A percentile compares a stretch with the other conserved stretches of the same genome.
phyloP scores from a whole-genome alignment of 345 rosid genomes.

The Boechera retrofracta region DNA sequence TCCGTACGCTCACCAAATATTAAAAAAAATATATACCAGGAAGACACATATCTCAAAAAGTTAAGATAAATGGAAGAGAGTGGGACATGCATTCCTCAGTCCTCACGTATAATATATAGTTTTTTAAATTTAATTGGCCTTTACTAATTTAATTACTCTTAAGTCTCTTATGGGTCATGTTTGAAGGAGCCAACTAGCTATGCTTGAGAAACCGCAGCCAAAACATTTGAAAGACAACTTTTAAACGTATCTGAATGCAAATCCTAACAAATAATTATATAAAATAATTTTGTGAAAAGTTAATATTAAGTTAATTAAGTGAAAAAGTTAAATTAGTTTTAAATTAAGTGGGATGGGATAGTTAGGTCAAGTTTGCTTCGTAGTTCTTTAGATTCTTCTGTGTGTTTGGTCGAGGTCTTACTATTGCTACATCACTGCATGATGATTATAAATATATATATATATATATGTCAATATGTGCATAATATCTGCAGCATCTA shows the following conservation, averaged over 20 bases:
- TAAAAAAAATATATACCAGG: background rate
- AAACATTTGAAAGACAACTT: constrained; percentile 43
- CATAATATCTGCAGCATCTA: constrained; percentile 31
- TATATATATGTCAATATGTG: background rate
- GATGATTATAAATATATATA: constrained; percentile 13
- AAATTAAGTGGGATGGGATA: constrained; percentile 43
- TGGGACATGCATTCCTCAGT: constrained; percentile 30
- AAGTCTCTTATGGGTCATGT: constrained; percentile 44
- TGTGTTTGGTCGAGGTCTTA: constrained; percentile 38
- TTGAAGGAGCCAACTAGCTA: constrained; percentile 46
- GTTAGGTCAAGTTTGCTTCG: constrained; percentile 48
- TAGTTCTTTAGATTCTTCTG: constrained; percentile 42
- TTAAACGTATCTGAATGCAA: constrained; percentile 37
- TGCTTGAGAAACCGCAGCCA: constrained; percentile 45
- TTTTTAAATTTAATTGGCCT: constrained; percentile 25
- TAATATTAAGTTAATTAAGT: background rate
- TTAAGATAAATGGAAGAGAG: constrained; percentile 9
- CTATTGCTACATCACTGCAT: constrained; percentile 42
- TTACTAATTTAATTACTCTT: constrained; percentile 29
- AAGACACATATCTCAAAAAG: background rate
- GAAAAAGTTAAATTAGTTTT: constrained; percentile 20
- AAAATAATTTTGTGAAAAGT: background rate
- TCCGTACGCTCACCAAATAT: constrained; percentile 39
- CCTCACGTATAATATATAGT: constrained; percentile 10
- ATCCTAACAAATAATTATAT: constrained; percentile 34